Evolutionary conservation across 306 rosid species (phyloP).

Genomic region (Prosopis cineraria): DNA sequence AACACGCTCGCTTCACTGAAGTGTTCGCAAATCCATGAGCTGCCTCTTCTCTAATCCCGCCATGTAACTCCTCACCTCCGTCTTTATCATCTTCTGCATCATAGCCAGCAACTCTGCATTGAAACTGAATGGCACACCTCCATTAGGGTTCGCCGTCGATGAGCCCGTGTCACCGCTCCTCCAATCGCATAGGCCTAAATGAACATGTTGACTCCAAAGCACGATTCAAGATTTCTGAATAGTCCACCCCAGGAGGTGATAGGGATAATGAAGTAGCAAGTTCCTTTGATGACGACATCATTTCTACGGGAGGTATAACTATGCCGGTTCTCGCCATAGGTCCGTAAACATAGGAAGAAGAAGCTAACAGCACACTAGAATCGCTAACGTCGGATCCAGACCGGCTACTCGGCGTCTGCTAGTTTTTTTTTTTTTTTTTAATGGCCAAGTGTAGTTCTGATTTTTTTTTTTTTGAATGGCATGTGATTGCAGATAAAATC

Average conservation of each 20-base stretch:
- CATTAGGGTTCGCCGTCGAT: conserved; percentile 13
- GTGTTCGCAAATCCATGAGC: conserved; percentile 64
- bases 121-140: conserved; percentile 47
- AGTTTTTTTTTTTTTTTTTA: too few relatives aligned
- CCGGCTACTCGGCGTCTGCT: conserved; percentile 53
- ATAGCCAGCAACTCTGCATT: conserved; percentile 65
- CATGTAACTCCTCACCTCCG: conserved; percentile 86
- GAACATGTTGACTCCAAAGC: conserved; percentile 3
- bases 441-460: too few relatives aligned
- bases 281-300: conserved; percentile 44
- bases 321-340: conserved; percentile 66
- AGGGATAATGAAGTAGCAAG: conserved; percentile 78
- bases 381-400: conserved; percentile 85
- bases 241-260: conserved; percentile 72
- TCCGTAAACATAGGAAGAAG: conserved; percentile 50
- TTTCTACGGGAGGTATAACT: conserved; percentile 54
- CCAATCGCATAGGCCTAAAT: background rate
- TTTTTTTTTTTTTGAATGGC: too few relatives aligned
- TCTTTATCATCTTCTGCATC: conserved; percentile 90
- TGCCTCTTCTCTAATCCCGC: conserved; percentile 55
- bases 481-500: too few relatives aligned
- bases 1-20: conserved; percentile 52
- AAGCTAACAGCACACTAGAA: conserved; percentile 50
- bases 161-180: background rate
- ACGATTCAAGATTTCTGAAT: conserved; percentile 36